These are phyloP conservation scores for Hebeloma cylindrosporum DNA, from an alignment of 768 basidiomycete species.

Conservation along the genomic window DNA sequence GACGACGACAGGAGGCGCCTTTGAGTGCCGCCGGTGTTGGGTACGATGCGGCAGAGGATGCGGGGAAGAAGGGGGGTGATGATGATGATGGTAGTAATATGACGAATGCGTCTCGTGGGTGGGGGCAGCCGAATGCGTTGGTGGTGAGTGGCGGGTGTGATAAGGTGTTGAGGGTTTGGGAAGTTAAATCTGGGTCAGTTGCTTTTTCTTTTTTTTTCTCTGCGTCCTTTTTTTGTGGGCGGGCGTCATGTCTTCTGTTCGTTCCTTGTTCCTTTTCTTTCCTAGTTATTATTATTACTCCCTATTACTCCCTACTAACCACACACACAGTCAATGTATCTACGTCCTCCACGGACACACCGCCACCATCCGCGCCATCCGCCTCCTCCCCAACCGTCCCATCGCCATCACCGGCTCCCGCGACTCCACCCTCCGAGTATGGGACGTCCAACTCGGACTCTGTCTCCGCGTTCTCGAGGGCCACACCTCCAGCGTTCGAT, in stretches of 20 bases:
- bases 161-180: slow-evolving; percentile 90
- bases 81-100: too few species aligned
- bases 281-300: not conserved
- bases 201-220: not conserved
- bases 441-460: slow-evolving; percentile 87
- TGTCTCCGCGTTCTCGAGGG: slow-evolving; percentile 67
- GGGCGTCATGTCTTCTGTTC: not conserved
- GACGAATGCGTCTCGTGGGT: slow-evolving; percentile 76
- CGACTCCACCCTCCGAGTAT: slow-evolving; percentile 83
- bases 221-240: not conserved
- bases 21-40: too few species aligned
- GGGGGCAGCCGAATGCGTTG: slow-evolving; percentile 82
- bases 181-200: slow-evolving; percentile 77
- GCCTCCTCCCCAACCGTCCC: slow-evolving; percentile 82
- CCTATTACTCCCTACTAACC: not conserved
- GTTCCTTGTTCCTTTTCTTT: not conserved
- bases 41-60: too few species aligned
- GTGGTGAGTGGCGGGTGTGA: slow-evolving; percentile 95
- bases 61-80: too few species aligned
- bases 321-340: slow-evolving; percentile 43
- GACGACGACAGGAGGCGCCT: too few species aligned
- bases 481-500: slow-evolving; percentile 80
- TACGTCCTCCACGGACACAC: slow-evolving; percentile 82
- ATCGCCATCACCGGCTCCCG: slow-evolving; percentile 90
- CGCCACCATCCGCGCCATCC: slow-evolving; percentile 89